Percentiles rank a stretch among this genome's conserved stretches.
Evolutionary conservation across 768 basidiomycete genomes (phyloP).

Genomic region (Astraeus odoratus): DNA sequence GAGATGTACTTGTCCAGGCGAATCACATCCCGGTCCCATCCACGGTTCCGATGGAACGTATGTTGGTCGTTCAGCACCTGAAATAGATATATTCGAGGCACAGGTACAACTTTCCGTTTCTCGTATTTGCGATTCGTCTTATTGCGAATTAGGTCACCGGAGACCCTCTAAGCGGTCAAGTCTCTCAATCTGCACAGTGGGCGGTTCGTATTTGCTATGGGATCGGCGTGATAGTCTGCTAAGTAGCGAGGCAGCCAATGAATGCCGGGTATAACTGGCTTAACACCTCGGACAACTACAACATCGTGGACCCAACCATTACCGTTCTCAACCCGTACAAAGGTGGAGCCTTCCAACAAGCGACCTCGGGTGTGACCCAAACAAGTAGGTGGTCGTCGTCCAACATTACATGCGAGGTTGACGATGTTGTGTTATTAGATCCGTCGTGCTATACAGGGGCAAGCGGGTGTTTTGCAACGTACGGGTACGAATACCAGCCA

Average conservation of each 20-base stretch:
- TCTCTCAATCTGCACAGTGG: conserved; percentile 85
- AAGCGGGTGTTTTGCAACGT: conserved; percentile 53
- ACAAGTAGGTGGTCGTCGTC: conserved; percentile 38
- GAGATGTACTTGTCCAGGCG: conserved; percentile 80
- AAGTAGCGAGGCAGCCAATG: conserved; percentile 53
- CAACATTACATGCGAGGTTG: background rate
- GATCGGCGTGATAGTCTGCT: too few species aligned
- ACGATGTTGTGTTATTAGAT: conserved; percentile 31
- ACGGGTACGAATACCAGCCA: conserved; percentile 79
- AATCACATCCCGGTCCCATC: conserved; percentile 83
- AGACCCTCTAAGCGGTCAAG: conserved; percentile 40
- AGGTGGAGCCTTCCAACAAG: conserved; percentile 80
- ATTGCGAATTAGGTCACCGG: conserved; percentile 26
- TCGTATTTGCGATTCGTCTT: background rate
- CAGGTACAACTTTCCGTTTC: conserved; percentile 37
- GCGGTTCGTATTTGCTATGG: conserved; percentile 41
- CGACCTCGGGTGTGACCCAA: conserved; percentile 60
- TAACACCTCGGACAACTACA: conserved; percentile 52
- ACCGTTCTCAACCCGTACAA: conserved; percentile 58
- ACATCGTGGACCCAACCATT: conserved; percentile 45
- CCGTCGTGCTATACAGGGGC: conserved; percentile 57
- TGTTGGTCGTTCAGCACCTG: conserved; percentile 77
- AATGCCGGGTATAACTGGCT: conserved; percentile 66
- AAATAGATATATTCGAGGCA: conserved; percentile 89
- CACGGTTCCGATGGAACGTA: conserved; percentile 65